phyloP scores from a whole-genome alignment of 768 basidiomycete species.

The Xanthoconium stramineum region DNA sequence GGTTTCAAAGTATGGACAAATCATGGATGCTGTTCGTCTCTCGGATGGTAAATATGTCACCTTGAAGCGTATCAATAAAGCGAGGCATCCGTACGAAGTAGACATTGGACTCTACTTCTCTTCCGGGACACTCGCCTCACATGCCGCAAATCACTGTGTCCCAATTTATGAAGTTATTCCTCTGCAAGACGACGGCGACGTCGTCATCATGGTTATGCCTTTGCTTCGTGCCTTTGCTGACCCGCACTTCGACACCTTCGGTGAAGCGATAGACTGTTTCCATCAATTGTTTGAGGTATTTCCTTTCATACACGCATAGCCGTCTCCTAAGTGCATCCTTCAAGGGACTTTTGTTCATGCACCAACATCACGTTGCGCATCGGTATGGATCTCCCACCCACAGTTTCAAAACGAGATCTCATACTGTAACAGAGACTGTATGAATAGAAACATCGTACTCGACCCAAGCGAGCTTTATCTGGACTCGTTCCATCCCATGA shows the following conservation, averaged over 20 bases:
- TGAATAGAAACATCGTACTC: conserved; percentile 32
- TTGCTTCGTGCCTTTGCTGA: conserved; percentile 19
- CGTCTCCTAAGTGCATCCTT: not conserved
- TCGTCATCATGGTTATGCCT: conserved; percentile 30
- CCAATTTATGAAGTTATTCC: conserved; percentile 20
- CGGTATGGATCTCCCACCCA: conserved; percentile 19
- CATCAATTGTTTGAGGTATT: conserved; percentile 30
- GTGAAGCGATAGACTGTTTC: conserved; percentile 24
- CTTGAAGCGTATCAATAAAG: too few species aligned
- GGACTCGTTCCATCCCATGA: conserved; percentile 25
- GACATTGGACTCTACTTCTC: conserved; percentile 26
- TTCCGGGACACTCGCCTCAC: conserved; percentile 1
- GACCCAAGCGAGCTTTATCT: conserved; percentile 26
- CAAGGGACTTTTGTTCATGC: conserved; percentile 34
- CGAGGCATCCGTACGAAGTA: conserved; percentile 17
- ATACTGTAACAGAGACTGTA: conserved; percentile 12
- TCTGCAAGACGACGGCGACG: conserved; percentile 6
- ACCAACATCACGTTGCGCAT: conserved; percentile 34
- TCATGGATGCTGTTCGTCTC: conserved; percentile 30
- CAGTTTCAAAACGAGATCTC: not conserved
- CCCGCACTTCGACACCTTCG: conserved; percentile 15
- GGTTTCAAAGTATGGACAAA: not conserved
- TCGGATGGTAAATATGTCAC: conserved; percentile 17
- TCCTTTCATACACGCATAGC: not conserved
- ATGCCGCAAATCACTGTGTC: conserved; percentile 21